phyloP scores from a whole-genome alignment of 1,284 basidiomycete genomes.

The Cerrena zonata region DNA sequence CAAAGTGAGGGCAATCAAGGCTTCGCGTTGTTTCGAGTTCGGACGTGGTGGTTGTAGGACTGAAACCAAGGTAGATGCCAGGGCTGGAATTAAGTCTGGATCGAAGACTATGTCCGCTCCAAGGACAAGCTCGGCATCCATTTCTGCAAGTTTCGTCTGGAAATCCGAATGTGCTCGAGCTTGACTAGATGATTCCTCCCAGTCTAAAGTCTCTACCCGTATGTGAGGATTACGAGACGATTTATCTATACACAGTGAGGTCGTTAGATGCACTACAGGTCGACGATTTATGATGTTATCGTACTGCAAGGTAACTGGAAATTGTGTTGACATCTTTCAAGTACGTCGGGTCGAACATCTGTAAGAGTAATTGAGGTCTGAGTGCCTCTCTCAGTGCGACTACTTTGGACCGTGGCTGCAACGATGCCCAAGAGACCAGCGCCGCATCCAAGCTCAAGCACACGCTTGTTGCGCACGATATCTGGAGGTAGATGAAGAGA shows the following conservation, averaged over 20 bases:
- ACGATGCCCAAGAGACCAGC: constrained; percentile 68
- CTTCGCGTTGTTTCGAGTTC: constrained; percentile 22
- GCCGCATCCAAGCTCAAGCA: constrained; percentile 71
- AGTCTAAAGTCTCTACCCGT: constrained; percentile 48
- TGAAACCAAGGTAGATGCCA: constrained; percentile 48
- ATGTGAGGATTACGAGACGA: constrained; percentile 45
- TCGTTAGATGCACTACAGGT: no score
- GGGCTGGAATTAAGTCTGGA: constrained; percentile 51
- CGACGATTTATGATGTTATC: constrained; percentile 21
- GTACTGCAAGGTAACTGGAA: constrained; percentile 58
- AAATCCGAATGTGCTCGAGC: constrained; percentile 18
- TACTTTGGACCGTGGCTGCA: constrained; percentile 47
- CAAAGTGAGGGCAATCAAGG: constrained; percentile 56
- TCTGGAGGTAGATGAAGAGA: constrained; percentile 32
- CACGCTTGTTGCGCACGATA: constrained; percentile 37
- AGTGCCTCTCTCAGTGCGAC: neutral
- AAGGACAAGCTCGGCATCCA: constrained; percentile 51
- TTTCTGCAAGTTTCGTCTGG: constrained; percentile 34
- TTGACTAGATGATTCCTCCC: constrained; percentile 38
- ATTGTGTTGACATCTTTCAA: constrained; percentile 57
- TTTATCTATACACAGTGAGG: constrained; percentile 48
- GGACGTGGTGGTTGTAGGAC: constrained; percentile 31
- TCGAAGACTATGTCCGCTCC: constrained; percentile 74
- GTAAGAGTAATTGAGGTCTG: constrained; percentile 40
- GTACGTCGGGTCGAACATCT: constrained; percentile 59